These are phyloP conservation scores for Globisporangium nagaii DNA, from an alignment of 352 stramenopile genomes.

Conservation along the genomic window DNA sequence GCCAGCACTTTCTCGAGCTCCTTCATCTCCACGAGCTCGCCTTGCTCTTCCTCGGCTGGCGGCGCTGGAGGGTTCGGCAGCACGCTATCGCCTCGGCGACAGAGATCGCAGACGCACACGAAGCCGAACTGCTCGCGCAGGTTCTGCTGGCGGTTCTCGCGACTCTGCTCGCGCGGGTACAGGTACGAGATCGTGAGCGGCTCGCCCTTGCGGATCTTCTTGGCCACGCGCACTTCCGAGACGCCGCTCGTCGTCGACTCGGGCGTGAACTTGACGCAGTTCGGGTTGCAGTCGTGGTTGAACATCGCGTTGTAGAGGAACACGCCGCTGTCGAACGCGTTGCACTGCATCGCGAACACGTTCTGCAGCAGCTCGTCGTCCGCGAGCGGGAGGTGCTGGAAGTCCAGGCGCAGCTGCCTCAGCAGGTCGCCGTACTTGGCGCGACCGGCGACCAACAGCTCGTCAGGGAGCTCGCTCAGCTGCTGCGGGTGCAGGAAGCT, in stretches of 20 bases:
- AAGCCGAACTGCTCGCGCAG: conserved; percentile 92
- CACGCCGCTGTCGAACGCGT: conserved; percentile 91
- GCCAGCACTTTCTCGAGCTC: conserved; percentile 64
- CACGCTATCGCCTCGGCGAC: conserved; percentile 62
- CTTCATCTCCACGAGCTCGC: conserved; percentile 23
- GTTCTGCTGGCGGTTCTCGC: conserved; percentile 67
- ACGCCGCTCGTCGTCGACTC: conserved; percentile 44
- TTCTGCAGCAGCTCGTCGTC: conserved; percentile 82
- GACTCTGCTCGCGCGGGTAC: conserved; percentile 86
- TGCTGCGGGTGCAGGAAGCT: conserved; percentile 84
- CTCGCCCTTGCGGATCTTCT: conserved; percentile 80
- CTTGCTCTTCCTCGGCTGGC: conserved; percentile 8
- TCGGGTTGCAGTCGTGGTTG: conserved; percentile 93
- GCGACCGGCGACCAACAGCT: conserved; percentile 44
- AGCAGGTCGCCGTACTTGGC: conserved; percentile 56
- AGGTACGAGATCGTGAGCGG: conserved; percentile 93
- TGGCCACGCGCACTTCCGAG: conserved; percentile 90
- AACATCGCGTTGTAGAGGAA: conserved; percentile 94
- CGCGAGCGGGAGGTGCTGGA: conserved; percentile 37
- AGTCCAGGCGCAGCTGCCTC: conserved; percentile 43
- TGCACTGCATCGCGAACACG: conserved; percentile 91
- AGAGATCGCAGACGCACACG: conserved; percentile 65
- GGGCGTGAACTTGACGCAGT: conserved; percentile 92
- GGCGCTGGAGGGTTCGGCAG: conserved; percentile 26
- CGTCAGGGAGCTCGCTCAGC: conserved; percentile 53